Conservation (phyloP, 2,329 filamentous ascomycete genomes). For the Zopfia rhizophila region DNA sequence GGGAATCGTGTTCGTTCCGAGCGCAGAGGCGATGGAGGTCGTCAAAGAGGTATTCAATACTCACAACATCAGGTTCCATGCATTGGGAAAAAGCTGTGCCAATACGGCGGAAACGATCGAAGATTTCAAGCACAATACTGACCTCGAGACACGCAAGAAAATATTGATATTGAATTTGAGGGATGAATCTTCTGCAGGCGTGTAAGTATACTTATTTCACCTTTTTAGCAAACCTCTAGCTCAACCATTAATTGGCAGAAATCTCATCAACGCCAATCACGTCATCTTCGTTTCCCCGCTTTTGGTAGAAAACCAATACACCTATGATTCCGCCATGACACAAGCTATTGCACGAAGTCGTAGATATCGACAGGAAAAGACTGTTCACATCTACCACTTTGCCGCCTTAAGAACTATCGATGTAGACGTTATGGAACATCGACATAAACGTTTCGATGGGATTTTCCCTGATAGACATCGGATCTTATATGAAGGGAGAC, state of each 20-base stretch:
- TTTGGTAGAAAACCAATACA: conserved; percentile 60
- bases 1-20: conserved; percentile 39
- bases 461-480: no score
- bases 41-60: conserved; percentile 30
- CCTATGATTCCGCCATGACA: conserved; percentile 68
- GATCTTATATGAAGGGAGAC: no score
- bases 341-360: conserved; percentile 71
- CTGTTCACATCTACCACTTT: conserved; percentile 73
- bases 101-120: conserved; percentile 32
- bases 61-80: conserved; percentile 28
- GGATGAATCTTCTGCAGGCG: conserved; percentile 67
- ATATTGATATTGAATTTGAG: conserved; percentile 68
- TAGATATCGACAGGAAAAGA: conserved; percentile 67
- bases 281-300: conserved; percentile 71
- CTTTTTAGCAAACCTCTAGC: conserved; percentile 15
- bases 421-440: conserved; percentile 59
- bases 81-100: conserved; percentile 17
- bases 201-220: conserved; percentile 56
- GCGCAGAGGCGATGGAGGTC: conserved; percentile 27
- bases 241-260: conserved; percentile 52
- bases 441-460: conserved; percentile 47
- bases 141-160: conserved; percentile 46
- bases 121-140: conserved; percentile 39
- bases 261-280: conserved; percentile 72
- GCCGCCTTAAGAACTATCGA: conserved; percentile 78